Evolutionary conservation across 352 stramenopile species (phyloP), one percentile per base, ranked within the genome.

Genomic region (Globisporangium apiculatum): DNA sequence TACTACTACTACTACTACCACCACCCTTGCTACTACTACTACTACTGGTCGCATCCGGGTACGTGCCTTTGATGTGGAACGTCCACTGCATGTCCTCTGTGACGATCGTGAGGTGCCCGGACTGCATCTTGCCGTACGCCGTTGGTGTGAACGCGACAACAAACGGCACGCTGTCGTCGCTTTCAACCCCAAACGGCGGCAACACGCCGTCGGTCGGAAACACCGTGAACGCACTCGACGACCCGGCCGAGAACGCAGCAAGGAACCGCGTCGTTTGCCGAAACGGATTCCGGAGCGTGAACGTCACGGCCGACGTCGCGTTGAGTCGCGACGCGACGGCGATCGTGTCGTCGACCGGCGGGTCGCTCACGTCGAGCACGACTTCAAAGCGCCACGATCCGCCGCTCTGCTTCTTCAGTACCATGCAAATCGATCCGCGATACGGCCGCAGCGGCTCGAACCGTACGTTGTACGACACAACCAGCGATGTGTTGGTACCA

Each of bases 61-160:
- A 94, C 11, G 73, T 86, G 17, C 89, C 89, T 53, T 91, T 91
- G 31, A 97, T 81, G 35, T 95, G 88, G 69, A 97, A 97, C 43
- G 83, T 95, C 90, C 90, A 97, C 68, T 96, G 88, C 85, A 95
- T 95, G 49, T 97, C 88, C 47, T 95, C 86, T 0, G 90, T 97
- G 31, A 72, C 48, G 42, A 97, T 94, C 15, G 96, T 59, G 15
- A 97, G 73, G 47, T 93, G 84, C 0, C 85, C 91, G 0, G 79
- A 92, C 63, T 94, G 80, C 72, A 93, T 90, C 57, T 96, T 96
- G 51, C 91, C 91, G 58, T 98, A 98, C 7, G 91, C 91, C 5
- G 76, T 95, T 0, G 91, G 91, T 10, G 87, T 89, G 64, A 97
- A 98, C 10, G 86, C 94, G 0, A 97, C 82, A 1, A 92, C 73